Percentiles rank a stretch among this genome's conserved stretches.
These are phyloP conservation scores for Ustanciosporium gigantosporum DNA, from an alignment of 1,284 basidiomycete genomes.

Conservation along the genomic window DNA sequence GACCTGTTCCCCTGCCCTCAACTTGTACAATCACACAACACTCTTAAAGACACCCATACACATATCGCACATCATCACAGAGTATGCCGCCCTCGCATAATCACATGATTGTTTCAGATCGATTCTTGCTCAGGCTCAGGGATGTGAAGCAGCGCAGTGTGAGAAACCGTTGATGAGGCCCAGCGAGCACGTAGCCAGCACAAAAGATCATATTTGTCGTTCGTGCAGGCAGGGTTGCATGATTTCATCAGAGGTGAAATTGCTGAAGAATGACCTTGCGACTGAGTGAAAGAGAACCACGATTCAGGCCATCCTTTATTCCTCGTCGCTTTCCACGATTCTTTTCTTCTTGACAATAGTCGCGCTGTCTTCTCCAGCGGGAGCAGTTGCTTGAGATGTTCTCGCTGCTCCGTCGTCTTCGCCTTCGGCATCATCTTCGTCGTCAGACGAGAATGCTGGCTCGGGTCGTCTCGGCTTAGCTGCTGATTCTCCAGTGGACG, in stretches of 20 bases:
- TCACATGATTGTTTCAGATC: slow-evolving; percentile 7
- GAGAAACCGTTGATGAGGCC: too few species aligned
- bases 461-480: slow-evolving; percentile 27
- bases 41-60: too few species aligned
- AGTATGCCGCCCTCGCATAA: slow-evolving; percentile 40
- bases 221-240: too few species aligned
- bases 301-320: slow-evolving; percentile 7
- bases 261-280: too few species aligned
- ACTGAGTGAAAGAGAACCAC: not conserved
- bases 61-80: too few species aligned
- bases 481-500: slow-evolving; percentile 1
- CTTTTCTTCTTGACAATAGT: slow-evolving; percentile 37
- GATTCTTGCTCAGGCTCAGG: too few species aligned
- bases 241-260: too few species aligned
- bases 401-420: slow-evolving; percentile 1
- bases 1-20: not conserved
- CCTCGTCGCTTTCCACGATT: slow-evolving; percentile 44
- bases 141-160: too few species aligned
- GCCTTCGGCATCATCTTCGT: slow-evolving; percentile 29
- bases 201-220: too few species aligned
- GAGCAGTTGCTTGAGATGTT: not conserved
- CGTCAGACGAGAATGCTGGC: slow-evolving; percentile 30
- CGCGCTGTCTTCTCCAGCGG: slow-evolving; percentile 6
- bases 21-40: too few species aligned
- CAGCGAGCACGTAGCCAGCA: too few species aligned